Evolutionary conservation across 2,329 filamentous ascomycete species (phyloP).

Genomic region (Stenocarpella maydis): DNA sequence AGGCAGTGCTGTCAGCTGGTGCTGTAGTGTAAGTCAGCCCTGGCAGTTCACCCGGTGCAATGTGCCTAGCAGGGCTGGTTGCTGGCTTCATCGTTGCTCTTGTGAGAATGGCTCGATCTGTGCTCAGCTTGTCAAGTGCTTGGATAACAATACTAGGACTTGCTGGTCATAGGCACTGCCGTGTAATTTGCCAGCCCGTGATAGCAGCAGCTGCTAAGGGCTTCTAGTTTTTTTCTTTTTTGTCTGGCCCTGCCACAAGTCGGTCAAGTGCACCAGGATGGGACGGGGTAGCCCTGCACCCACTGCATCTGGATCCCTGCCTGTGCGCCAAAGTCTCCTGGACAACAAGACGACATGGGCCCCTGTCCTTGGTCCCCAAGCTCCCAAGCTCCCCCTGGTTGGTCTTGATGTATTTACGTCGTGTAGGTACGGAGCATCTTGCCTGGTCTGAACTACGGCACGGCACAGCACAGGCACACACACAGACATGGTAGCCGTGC

Average conservation of each 20-base stretch:
- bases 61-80: background rate
- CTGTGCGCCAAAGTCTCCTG: slow-evolving; percentile 22
- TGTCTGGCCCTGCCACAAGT: background rate
- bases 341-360: background rate
- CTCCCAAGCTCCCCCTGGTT: slow-evolving; percentile 9
- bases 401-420: no score
- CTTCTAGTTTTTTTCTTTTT: slow-evolving; percentile 3
- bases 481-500: background rate
- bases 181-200: background rate
- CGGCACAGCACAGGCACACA: no score
- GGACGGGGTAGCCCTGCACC: slow-evolving; percentile 28
- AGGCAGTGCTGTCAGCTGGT: background rate
- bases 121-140: no score
- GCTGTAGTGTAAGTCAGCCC: no score
- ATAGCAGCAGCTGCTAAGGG: slow-evolving; percentile 19
- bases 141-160: background rate
- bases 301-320: slow-evolving; percentile 12
- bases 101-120: background rate
- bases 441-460: background rate
- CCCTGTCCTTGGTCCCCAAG: background rate
- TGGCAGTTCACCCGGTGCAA: background rate
- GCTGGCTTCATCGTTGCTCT: background rate
- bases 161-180: background rate
- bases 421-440: no score
- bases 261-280: slow-evolving; percentile 20